These are phyloP conservation scores for Aspergillus sclerotialis DNA, from an alignment of 2,329 filamentous ascomycete species.

Conservation along the genomic window DNA sequence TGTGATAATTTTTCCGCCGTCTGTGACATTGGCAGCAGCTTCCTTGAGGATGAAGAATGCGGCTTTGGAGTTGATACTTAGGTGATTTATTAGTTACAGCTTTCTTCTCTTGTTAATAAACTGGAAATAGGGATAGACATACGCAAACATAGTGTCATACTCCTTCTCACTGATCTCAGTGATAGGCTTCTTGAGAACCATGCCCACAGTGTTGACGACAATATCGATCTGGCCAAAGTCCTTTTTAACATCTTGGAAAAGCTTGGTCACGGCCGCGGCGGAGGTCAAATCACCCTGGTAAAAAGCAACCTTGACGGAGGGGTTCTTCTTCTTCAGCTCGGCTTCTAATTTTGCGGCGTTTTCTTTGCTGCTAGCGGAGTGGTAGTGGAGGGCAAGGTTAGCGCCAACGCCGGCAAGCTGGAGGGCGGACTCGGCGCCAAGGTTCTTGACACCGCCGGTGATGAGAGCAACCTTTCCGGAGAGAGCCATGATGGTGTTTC, in stretches of 20 bases:
- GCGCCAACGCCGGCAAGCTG: conserved; percentile 31
- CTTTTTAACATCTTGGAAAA: conserved; percentile 35
- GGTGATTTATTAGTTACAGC: neutral
- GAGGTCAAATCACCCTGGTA: conserved; percentile 41
- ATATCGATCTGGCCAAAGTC: conserved; percentile 44
- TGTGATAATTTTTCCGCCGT: conserved; percentile 44
- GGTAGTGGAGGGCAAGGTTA: conserved; percentile 36
- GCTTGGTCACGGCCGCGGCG: conserved; percentile 30
- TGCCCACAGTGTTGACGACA: conserved; percentile 46
- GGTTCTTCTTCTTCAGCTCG: conserved; percentile 28
- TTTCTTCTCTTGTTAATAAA: neutral
- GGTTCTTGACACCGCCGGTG: conserved; percentile 38
- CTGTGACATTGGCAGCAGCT: conserved; percentile 34
- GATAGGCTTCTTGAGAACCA: conserved; percentile 44
- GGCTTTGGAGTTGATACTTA: conserved; percentile 41
- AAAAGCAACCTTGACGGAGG: conserved; percentile 28
- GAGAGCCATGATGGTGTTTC: conserved; percentile 25
- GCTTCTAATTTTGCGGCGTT: conserved; percentile 30
- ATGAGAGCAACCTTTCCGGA: conserved; percentile 36
- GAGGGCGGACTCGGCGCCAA: conserved; percentile 34
- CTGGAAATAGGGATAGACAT: conserved; percentile 10
- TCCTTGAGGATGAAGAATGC: conserved; percentile 43
- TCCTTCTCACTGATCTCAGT: conserved; percentile 39
- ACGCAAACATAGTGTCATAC: conserved; percentile 44
- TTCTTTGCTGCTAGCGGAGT: conserved; percentile 33